A percentile compares a stretch with the other conserved stretches of the same genome.
Conservation (phyloP, 2,329 filamentous ascomycete genomes). For the Ustilaginoidea virens region DNA sequence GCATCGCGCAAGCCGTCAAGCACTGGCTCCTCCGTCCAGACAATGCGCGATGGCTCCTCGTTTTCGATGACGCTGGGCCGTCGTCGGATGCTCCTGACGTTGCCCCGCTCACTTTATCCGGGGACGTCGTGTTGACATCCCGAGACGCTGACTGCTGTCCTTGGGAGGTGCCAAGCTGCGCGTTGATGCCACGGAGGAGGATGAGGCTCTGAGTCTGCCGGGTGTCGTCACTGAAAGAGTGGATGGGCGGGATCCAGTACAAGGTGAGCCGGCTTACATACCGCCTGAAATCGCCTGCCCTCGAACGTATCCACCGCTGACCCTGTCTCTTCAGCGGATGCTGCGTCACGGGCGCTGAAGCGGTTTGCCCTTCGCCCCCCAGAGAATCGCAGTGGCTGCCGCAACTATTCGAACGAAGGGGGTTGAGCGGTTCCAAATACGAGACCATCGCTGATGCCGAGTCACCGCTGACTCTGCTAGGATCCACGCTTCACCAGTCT, state of each 20-base stretch:
- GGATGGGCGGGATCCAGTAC: conserved; percentile 1
- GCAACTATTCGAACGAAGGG: conserved; percentile 10
- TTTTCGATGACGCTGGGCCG: conserved; percentile 11
- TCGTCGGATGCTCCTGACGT: conserved; percentile 12
- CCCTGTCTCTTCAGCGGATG: conserved; percentile 7
- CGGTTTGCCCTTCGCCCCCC: conserved; percentile 9
- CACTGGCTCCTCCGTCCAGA: conserved; percentile 13
- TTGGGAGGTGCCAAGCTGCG: conserved; percentile 10
- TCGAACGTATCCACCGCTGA: no score
- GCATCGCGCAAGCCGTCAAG: conserved; percentile 11
- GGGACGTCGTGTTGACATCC: conserved; percentile 11
- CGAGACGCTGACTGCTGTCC: conserved; percentile 9
- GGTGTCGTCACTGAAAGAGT: conserved; percentile 4
- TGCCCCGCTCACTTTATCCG: conserved; percentile 11
- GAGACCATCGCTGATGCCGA: conserved; percentile 4
- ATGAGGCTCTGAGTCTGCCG: conserved; percentile 9
- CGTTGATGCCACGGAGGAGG: conserved; percentile 9
- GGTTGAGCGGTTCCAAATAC: conserved; percentile 7
- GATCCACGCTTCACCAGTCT: conserved; percentile 11
- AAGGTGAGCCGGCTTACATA: conserved; percentile 8
- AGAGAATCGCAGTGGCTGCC: conserved; percentile 9
- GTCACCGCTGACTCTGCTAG: conserved; percentile 5
- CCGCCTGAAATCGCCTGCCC: no score
- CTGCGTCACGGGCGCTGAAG: conserved; percentile 7
- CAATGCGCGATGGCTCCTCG: conserved; percentile 11